These are phyloP conservation scores for Gracilaria domingensis DNA, from an alignment of 23 red algal genomes.

Conservation along the genomic window DNA sequence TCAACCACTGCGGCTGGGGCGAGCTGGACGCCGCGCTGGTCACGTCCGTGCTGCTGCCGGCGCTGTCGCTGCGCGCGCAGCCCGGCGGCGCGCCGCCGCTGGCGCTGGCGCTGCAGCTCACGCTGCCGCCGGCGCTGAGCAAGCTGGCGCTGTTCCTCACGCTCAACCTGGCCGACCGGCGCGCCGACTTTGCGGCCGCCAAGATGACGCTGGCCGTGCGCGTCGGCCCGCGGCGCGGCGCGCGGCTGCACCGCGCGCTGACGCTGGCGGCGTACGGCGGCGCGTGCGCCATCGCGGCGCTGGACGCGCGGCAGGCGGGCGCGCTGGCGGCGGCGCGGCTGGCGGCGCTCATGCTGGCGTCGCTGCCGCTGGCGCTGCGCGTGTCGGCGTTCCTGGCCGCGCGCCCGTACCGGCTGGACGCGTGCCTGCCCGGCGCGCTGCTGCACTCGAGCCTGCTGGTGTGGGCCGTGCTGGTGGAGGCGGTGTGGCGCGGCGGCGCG, in stretches of 20 bases:
- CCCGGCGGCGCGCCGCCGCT: neutral
- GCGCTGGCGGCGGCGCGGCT: neutral
- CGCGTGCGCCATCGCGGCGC: neutral
- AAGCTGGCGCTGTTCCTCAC: constrained; percentile 73
- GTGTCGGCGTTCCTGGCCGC: neutral
- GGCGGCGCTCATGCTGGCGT: constrained; percentile 7
- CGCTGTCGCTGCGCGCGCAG: constrained; percentile 11
- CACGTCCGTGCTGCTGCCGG: constrained; percentile 58
- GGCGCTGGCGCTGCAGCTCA: constrained; percentile 5
- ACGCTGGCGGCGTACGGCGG: constrained; percentile 20
- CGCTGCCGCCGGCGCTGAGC: constrained; percentile 51
- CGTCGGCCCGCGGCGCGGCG: constrained; percentile 22
- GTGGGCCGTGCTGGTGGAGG: constrained; percentile 40
- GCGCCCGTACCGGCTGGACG: constrained; percentile 11
- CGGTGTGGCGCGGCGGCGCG: neutral
- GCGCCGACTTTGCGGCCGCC: constrained; percentile 50
- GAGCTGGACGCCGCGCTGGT: constrained; percentile 78
- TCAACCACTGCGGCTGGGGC: constrained; percentile 67
- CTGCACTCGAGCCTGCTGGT: constrained; percentile 44
- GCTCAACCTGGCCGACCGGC: constrained; percentile 69
- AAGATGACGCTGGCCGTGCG: constrained; percentile 70
- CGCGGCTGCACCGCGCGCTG: constrained; percentile 15
- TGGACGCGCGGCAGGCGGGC: neutral
- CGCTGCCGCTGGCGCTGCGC: neutral
- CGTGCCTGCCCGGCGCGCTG: neutral